A percentile compares a stretch with the other conserved stretches of the same genome.
Evolutionary conservation across 371 early-diverging fungal species (phyloP).

Genomic region (Mucor sp.): DNA sequence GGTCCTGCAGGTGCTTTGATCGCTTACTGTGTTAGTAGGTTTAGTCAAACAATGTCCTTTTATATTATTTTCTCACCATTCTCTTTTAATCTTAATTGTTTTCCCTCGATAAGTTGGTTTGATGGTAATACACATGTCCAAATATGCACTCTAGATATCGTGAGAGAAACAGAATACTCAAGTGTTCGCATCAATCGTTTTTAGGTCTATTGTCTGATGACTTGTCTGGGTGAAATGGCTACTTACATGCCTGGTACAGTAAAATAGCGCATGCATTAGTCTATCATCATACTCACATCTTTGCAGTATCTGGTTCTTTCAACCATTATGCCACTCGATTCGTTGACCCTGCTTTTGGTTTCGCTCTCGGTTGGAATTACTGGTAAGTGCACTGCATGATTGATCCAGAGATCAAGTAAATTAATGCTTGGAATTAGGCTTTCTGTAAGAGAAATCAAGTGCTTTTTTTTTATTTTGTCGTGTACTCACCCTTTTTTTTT

Average conservation of each 20-base stretch:
- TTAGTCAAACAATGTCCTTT: neutral
- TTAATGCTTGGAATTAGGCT: conserved; percentile 21
- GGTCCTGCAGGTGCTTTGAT: conserved; percentile 57
- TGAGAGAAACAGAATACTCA: neutral
- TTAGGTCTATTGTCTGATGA: conserved; percentile 80
- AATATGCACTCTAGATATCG: conserved; percentile 1
- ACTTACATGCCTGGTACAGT: conserved; percentile 58
- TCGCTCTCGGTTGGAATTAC: conserved; percentile 86
- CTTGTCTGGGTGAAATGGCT: conserved; percentile 85
- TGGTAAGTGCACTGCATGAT: conserved; percentile 46
- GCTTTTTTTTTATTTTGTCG: neutral
- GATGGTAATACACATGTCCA: conserved; percentile 30
- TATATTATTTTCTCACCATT: neutral
- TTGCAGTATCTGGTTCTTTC: conserved; percentile 76
- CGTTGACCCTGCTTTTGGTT: conserved; percentile 80
- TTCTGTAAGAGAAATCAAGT: conserved; percentile 23
- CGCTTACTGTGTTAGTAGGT: conserved; percentile 53
- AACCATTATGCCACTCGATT: conserved; percentile 84
- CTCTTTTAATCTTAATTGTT: neutral
- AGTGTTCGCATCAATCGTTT: neutral
- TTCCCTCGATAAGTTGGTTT: conserved; percentile 30
- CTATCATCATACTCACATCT: neutral
- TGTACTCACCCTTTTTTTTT: conserved; percentile 1
- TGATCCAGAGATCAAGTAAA: conserved; percentile 5
- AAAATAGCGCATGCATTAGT: neutral